A percentile compares a stretch with the other conserved stretches of the same genome.
Evolutionary conservation across 2,329 filamentous ascomycete genomes (phyloP).

Genomic region (Sporothrix variecibatus): DNA sequence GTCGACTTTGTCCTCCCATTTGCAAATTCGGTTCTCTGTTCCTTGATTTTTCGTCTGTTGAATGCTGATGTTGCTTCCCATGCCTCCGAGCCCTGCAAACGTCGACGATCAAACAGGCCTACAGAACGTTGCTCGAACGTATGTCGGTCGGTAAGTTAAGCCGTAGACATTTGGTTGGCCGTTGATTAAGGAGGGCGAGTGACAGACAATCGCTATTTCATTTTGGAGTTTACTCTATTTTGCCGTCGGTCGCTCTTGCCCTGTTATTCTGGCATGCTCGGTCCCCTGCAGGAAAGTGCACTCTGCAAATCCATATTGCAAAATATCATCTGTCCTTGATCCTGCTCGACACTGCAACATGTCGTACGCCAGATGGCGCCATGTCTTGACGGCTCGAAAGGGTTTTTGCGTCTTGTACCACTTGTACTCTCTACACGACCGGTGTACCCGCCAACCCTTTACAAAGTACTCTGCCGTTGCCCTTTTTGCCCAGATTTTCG

Average conservation of each 20-base stretch:
- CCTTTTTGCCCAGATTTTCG: background rate
- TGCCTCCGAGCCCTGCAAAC: background rate
- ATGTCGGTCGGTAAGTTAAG: background rate
- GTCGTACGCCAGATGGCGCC: background rate
- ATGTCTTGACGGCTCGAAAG: background rate
- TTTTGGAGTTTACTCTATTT: background rate
- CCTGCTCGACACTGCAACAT: background rate
- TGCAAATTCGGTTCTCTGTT: background rate
- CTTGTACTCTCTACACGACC: background rate
- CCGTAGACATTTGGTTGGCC: background rate
- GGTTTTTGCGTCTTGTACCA: background rate
- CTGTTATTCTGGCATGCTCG: background rate
- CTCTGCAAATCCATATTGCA: background rate
- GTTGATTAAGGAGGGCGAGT: conserved; percentile 1
- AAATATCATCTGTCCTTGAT: too few species aligned
- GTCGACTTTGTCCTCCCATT: background rate
- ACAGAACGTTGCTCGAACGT: background rate
- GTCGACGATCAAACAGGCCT: conserved; percentile 6
- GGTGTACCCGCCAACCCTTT: background rate
- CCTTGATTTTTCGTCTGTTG: background rate
- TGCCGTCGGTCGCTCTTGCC: background rate
- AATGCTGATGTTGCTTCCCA: background rate
- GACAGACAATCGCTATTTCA: conserved; percentile 16
- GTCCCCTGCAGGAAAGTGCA: background rate
- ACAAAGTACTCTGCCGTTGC: background rate